Evolutionary conservation across 768 basidiomycete species (phyloP).

Genomic region (Agaricus blazei): DNA sequence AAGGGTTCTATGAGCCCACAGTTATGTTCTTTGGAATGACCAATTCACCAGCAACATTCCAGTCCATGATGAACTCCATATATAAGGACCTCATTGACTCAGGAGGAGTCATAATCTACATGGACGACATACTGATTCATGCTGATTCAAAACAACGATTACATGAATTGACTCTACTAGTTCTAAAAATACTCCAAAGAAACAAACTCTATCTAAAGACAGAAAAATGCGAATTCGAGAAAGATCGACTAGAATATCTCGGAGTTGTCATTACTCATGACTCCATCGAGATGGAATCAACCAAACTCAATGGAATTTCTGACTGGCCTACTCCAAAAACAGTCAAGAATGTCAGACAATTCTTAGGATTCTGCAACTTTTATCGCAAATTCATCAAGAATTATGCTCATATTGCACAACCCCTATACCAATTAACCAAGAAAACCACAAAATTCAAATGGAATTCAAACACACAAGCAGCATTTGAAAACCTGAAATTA

Average conservation of each 20-base stretch:
- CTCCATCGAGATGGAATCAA: constrained; percentile 25
- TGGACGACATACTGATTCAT: constrained; percentile 36
- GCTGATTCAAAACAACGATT: constrained; percentile 5
- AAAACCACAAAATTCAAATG: neutral
- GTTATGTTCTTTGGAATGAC: constrained; percentile 17
- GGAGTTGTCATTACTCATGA: neutral
- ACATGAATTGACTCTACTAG: neutral
- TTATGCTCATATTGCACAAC: constrained; percentile 18
- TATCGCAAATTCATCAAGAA: constrained; percentile 34
- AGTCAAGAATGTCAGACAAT: constrained; percentile 29
- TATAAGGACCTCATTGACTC: constrained; percentile 15
- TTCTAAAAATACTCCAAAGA: neutral
- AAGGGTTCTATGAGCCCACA: constrained; percentile 14
- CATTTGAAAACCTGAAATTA: constrained; percentile 20
- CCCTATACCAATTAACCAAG: neutral
- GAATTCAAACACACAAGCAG: neutral
- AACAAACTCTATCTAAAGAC: constrained; percentile 3
- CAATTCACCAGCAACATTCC: constrained; percentile 12
- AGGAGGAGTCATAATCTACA: constrained; percentile 29
- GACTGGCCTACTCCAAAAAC: constrained; percentile 31
- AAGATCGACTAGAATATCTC: constrained; percentile 2
- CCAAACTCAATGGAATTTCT: constrained; percentile 30
- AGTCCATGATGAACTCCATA: constrained; percentile 14
- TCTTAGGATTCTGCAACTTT: constrained; percentile 42
- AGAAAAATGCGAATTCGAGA: constrained; percentile 8